These are phyloP conservation scores for Chamaecyparis obtusa DNA, from an alignment of 75 land plant genomes.

Conservation along the genomic window DNA sequence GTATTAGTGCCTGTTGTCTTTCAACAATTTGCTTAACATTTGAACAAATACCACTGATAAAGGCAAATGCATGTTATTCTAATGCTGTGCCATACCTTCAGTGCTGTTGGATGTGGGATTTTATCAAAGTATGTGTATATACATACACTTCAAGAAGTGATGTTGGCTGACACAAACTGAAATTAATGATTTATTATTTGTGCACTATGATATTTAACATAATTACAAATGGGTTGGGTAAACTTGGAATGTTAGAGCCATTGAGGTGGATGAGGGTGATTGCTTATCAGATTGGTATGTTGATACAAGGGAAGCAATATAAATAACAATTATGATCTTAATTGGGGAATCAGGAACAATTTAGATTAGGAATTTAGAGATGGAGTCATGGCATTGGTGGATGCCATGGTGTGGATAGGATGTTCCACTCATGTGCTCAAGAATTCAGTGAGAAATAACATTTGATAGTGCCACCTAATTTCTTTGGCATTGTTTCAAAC, in stretches of 20 bases:
- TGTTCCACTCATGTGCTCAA: not conserved
- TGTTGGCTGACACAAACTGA: not conserved
- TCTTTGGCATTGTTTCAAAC: not conserved
- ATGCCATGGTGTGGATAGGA: not conserved
- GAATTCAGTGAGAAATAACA: not conserved
- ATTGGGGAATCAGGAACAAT: not conserved
- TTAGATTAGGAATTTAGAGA: not conserved
- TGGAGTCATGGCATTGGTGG: not conserved
- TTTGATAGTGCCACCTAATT: not conserved
- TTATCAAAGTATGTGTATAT: not conserved
- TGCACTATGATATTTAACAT: not conserved
- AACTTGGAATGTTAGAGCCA: not conserved
- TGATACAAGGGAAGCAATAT: not conserved
- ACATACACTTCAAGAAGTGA: not conserved
- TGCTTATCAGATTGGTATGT: not conserved
- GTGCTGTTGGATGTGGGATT: not conserved
- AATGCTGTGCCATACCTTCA: not conserved
- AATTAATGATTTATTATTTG: not conserved
- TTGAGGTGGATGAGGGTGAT: not conserved
- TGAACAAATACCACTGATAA: not conserved
- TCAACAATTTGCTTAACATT: not conserved
- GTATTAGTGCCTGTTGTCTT: not conserved
- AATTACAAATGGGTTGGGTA: not conserved
- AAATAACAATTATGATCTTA: not conserved
- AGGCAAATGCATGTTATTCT: not conserved